phyloP scores from a whole-genome alignment of 805 yeast genomes.

The Candida yuanshanica region DNA sequence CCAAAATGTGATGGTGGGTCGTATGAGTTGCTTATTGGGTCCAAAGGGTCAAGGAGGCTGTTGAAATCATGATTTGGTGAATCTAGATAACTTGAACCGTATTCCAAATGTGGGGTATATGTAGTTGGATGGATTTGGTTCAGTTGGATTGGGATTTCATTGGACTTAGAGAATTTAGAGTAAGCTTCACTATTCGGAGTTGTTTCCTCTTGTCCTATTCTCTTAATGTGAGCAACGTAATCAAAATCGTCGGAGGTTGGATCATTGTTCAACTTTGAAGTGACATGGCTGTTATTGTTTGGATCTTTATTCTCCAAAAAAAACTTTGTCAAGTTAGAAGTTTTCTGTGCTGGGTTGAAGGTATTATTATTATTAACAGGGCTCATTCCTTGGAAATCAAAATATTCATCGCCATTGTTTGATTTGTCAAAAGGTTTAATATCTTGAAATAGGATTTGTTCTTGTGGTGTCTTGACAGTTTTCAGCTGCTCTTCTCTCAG shows the following conservation, averaged over 20 bases:
- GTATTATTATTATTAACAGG: background rate
- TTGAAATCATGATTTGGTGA: constrained; percentile 22
- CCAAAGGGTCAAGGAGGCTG: constrained; percentile 24
- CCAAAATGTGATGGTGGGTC: constrained; percentile 23
- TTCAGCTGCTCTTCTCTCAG: constrained; percentile 6
- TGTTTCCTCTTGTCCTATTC: constrained; percentile 40
- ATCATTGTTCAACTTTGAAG: constrained; percentile 24
- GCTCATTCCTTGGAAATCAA: constrained; percentile 12
- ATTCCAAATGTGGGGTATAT: background rate
- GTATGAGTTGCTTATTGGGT: constrained; percentile 20
- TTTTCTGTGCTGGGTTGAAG: constrained; percentile 4
- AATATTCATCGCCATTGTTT: constrained; percentile 20
- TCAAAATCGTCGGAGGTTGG: constrained; percentile 53
- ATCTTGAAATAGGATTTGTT: background rate
- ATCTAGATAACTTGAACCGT: constrained; percentile 18
- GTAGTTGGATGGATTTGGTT: constrained; percentile 5
- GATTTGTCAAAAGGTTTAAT: constrained; percentile 1
- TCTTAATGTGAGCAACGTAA: constrained; percentile 58
- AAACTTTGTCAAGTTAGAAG: constrained; percentile 23
- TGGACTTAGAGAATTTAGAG: constrained; percentile 1
- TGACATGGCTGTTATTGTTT: constrained; percentile 1
- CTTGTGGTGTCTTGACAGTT: background rate
- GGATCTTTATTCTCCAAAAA: constrained; percentile 8
- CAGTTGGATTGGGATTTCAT: constrained; percentile 9
- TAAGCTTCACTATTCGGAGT: constrained; percentile 3